phyloP scores from a whole-genome alignment of 805 yeast genomes.

The Cyberlindnera sargentensis region DNA sequence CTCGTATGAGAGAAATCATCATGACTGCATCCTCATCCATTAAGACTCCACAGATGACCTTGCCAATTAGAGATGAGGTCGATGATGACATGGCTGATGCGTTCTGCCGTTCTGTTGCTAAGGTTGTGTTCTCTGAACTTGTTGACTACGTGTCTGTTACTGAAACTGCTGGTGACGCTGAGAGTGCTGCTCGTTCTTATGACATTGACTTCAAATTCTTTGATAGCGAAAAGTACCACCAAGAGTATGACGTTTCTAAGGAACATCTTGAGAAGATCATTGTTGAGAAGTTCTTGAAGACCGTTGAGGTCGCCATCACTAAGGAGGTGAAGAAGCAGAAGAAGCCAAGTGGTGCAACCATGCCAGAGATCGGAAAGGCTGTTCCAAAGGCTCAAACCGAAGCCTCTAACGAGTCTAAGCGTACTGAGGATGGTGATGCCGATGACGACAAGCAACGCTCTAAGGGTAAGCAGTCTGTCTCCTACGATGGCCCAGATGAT shows the following conservation, averaged over 20 bases:
- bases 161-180: conserved; percentile 72
- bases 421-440: conserved; percentile 48
- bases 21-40: conserved; percentile 97
- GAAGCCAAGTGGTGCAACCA: conserved; percentile 40
- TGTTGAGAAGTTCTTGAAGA: conserved; percentile 54
- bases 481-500: conserved; percentile 93
- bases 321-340: conserved; percentile 81
- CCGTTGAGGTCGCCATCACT: conserved; percentile 64
- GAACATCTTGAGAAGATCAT: conserved; percentile 70
- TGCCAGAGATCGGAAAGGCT: conserved; percentile 66
- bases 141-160: conserved; percentile 79
- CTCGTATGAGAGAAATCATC: conserved; percentile 99
- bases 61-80: conserved; percentile 78
- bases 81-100: conserved; percentile 83
- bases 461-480: conserved; percentile 77
- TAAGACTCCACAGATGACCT: conserved; percentile 98
- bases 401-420: conserved; percentile 31
- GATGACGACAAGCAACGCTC: conserved; percentile 53
- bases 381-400: conserved; percentile 50
- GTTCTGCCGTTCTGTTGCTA: conserved; percentile 85
- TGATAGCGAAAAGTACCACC: conserved; percentile 66
- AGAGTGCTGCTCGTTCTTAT: conserved; percentile 58
- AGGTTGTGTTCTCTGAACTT: conserved; percentile 80
- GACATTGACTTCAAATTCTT: conserved; percentile 69
- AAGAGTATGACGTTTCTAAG: conserved; percentile 83